Base-by-base conservation (phyloP, 1,284 basidiomycete genomes). In the Leucoagaricus sp. region DNA sequence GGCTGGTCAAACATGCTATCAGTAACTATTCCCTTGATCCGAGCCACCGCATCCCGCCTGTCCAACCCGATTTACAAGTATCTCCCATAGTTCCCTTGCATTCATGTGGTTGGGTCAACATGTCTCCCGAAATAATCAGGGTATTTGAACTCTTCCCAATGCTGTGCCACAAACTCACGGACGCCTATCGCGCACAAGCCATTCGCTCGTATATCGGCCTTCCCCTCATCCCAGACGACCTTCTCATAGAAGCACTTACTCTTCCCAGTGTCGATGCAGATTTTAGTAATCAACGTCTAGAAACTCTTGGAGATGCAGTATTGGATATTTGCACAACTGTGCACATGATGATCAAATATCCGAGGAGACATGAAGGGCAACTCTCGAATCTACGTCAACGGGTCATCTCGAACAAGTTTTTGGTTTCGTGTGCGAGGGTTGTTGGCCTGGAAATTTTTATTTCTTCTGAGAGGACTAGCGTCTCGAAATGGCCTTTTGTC, bases 281-380 rank as follows among this genome's bases (percentile, higher is more conserved):
- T 12, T 91, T 83, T 72, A 91, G 82, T 68, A 94, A 94, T 61
- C 90, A 95, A 67, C 83, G 89, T 1, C 69, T 94, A 50, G 93
- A 95, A 69, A 93, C 91, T 0, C 75, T 94, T 15, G 92, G 93
- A 7, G 93, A 94, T 66, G 83, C 88, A 0, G 88, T 93, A 0
- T 78, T 95, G 41, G 87, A 94, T 67, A 71, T 94, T 28, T 82
- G 84, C 41, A 85, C 85, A 1, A 87, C 87, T 12, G 85, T 93
- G 1, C 82, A 93, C 64, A 69, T 93, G 1, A 89, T 87, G 73
- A 88, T 89, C 72, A 79, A 80, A 55, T 91, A 81, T 63, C 89
- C 88, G 0, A 76, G 83, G 60, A 80, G 87, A 23, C 89, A 94
- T 64, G 93, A 95, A 75, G 92, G 93, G 0, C 89, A 92, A 61